Evolutionary conservation across 441 rosid genomes (phyloP).

Genomic region (Populus hybrid): DNA sequence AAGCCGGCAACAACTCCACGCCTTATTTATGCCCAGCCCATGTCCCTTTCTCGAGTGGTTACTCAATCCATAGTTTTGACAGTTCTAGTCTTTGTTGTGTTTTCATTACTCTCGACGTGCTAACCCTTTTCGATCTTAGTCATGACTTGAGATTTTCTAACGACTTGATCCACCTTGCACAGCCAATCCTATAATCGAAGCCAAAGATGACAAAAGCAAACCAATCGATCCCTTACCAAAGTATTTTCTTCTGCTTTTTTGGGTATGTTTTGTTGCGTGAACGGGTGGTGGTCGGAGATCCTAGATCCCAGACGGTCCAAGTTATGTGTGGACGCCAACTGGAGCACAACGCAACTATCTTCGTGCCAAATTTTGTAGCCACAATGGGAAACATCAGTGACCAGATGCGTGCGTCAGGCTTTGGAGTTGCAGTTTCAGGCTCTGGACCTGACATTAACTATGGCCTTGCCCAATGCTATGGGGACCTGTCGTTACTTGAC

Average conservation of each 20-base stretch:
- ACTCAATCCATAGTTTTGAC: not conserved
- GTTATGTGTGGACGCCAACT: too few species aligned
- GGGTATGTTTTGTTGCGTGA: constrained; percentile 19
- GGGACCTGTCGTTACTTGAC: constrained; percentile 76
- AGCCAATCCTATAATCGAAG: constrained; percentile 19
- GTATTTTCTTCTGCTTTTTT: constrained; percentile 16
- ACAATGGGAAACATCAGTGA: constrained; percentile 77
- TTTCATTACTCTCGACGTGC: not conserved
- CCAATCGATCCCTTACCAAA: not conserved
- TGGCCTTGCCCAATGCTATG: constrained; percentile 87
- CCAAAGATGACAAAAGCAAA: constrained; percentile 26
- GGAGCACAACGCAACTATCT: constrained; percentile 61
- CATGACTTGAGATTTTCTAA: not conserved
- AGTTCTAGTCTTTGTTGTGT: not conserved
- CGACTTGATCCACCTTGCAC: constrained; percentile 3
- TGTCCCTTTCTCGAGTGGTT: not conserved
- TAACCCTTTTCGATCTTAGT: not conserved
- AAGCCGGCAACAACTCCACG: not conserved
- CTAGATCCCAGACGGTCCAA: constrained; percentile 59
- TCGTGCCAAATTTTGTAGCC: constrained; percentile 69
- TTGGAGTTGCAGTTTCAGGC: constrained; percentile 60
- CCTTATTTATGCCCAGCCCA: not conserved
- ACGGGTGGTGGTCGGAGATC: constrained; percentile 38
- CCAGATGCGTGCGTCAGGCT: constrained; percentile 54
- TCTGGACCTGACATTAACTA: constrained; percentile 67